A percentile compares a stretch with the other conserved stretches of the same genome.
phyloP scores from a whole-genome alignment of 2,329 filamentous ascomycete genomes.

The Colletotrichum brevisporum region DNA sequence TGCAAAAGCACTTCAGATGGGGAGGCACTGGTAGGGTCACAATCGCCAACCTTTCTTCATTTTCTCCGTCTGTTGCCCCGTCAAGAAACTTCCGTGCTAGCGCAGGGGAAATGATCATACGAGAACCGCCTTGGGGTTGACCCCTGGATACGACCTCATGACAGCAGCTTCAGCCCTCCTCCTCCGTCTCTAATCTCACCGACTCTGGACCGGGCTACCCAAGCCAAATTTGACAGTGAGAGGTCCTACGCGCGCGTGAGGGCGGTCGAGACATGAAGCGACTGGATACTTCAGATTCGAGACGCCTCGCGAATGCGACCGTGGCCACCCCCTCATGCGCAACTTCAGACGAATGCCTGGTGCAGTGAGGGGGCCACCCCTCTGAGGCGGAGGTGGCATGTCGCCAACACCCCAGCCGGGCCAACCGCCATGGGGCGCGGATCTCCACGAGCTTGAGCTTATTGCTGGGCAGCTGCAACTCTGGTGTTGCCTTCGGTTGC shows the following conservation, averaged over 20 bases:
- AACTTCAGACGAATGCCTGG: conserved; percentile 15
- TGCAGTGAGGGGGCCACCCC: not conserved
- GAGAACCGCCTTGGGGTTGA: no score
- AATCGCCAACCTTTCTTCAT: not conserved
- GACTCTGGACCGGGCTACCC: not conserved
- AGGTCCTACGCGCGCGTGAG: conserved; percentile 3
- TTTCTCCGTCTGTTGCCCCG: no score
- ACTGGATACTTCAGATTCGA: conserved; percentile 22
- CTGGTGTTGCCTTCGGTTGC: not conserved
- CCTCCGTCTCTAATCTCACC: not conserved
- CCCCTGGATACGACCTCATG: not conserved
- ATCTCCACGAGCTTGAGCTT: conserved; percentile 25
- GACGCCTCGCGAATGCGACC: conserved; percentile 9
- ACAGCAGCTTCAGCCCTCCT: not conserved
- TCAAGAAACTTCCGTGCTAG: not conserved
- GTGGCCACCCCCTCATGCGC: conserved; percentile 10
- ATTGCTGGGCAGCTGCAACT: conserved; percentile 3
- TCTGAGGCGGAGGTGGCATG: conserved; percentile 1
- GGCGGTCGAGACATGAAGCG: not conserved
- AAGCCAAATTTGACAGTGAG: not conserved
- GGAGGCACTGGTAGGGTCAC: conserved; percentile 4
- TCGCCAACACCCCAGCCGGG: conserved; percentile 1
- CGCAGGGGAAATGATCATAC: conserved; percentile 1
- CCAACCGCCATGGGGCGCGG: not conserved
- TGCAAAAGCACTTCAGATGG: not conserved